Evolutionary conservation across 345 rosid genomes (phyloP).

Genomic region (Aquilaria malaccensis): DNA sequence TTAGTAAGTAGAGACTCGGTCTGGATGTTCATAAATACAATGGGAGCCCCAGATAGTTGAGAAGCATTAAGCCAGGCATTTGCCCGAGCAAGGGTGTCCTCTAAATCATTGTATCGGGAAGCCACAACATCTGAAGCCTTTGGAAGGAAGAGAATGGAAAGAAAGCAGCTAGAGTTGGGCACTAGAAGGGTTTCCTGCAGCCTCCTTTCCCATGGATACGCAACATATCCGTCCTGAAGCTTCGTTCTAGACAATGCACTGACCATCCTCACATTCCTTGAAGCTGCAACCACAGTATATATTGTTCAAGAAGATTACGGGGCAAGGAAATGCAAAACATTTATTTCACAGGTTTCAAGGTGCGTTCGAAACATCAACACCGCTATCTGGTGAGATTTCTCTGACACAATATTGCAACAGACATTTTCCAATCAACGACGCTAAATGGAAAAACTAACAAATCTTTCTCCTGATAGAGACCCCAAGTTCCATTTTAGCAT

Average conservation of each 20-base stretch:
- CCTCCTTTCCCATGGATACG: constrained; percentile 74
- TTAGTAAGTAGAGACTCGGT: constrained; percentile 90
- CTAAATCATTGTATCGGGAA: constrained; percentile 83
- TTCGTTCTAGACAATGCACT: constrained; percentile 59
- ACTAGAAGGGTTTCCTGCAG: constrained; percentile 63
- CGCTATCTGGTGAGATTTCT: neutral
- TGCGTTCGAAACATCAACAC: too few species aligned
- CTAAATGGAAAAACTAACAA: too few species aligned
- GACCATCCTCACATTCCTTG: constrained; percentile 73
- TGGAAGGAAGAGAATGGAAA: constrained; percentile 85
- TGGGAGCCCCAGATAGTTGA: constrained; percentile 73
- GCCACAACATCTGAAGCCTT: constrained; percentile 67
- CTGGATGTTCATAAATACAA: constrained; percentile 85
- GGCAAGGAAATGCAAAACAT: constrained; percentile 1
- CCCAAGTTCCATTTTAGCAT: too few species aligned
- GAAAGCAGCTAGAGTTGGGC: constrained; percentile 77
- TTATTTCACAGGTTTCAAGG: neutral
- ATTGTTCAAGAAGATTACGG: neutral
- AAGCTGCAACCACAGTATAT: constrained; percentile 36
- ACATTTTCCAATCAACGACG: too few species aligned
- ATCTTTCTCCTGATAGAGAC: too few species aligned
- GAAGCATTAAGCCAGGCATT: constrained; percentile 83
- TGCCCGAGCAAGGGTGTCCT: constrained; percentile 95
- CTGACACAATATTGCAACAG: neutral
- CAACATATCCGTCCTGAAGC: constrained; percentile 91